Percentiles rank a stretch among this genome's conserved stretches.
These are phyloP conservation scores for Mycena albidolilacea DNA, from an alignment of 768 basidiomycete species.

Conservation along the genomic window DNA sequence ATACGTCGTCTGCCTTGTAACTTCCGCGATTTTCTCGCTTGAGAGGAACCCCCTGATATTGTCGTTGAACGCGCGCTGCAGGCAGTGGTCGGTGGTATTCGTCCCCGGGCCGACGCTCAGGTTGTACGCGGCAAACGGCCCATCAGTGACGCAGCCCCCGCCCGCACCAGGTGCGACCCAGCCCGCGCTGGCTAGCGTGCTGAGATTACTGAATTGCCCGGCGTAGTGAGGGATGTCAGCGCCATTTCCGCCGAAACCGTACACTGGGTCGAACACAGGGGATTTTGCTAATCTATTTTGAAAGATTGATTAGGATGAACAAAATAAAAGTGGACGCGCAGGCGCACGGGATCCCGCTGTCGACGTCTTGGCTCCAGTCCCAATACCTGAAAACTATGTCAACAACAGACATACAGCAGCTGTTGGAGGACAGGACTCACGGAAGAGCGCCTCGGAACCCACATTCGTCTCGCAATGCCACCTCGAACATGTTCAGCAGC, in stretches of 20 bases:
- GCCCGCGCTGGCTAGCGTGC: constrained; percentile 23
- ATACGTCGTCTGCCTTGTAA: constrained; percentile 46
- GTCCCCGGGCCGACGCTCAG: constrained; percentile 54
- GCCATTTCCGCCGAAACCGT: constrained; percentile 57
- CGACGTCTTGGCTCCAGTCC: constrained; percentile 57
- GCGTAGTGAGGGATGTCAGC: constrained; percentile 45
- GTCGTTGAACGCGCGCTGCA: constrained; percentile 51
- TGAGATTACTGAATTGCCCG: constrained; percentile 34
- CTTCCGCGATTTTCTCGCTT: constrained; percentile 41
- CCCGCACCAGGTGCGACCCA: constrained; percentile 33
- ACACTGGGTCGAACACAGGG: constrained; percentile 52
- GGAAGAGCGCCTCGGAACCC: constrained; percentile 52
- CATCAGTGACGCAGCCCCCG: constrained; percentile 49
- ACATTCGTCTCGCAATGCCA: constrained; percentile 52
- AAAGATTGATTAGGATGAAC: not conserved
- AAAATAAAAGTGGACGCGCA: not conserved
- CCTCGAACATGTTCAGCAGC: constrained; percentile 50
- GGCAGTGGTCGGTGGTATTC: constrained; percentile 49
- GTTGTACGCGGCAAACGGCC: constrained; percentile 53
- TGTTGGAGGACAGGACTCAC: constrained; percentile 35
- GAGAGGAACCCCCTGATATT: constrained; percentile 39
- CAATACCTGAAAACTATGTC: constrained; percentile 50
- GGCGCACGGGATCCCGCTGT: constrained; percentile 43
- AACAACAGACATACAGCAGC: not conserved
- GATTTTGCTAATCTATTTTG: constrained; percentile 47